Conservation (phyloP, 305 asterid genomes). For the Fraxinus paxiana region DNA sequence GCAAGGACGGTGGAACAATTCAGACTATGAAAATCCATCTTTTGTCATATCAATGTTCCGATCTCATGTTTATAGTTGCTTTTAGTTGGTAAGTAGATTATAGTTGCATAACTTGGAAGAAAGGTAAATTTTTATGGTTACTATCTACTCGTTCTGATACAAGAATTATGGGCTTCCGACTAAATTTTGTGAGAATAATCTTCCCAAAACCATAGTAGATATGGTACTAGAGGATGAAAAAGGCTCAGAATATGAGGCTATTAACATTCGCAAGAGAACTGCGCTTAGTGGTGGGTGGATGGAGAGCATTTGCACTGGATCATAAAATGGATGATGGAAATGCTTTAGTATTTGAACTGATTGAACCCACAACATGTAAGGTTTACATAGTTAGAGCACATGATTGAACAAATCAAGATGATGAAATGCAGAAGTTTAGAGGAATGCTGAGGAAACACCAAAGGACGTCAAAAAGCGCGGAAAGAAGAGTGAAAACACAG, state of each 20-base stretch:
- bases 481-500: conserved; percentile 26
- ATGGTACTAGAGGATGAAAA: conserved; percentile 58
- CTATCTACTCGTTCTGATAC: neutral
- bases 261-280: conserved; percentile 57
- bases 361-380: conserved; percentile 70
- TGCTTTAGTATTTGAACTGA: conserved; percentile 69
- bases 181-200: conserved; percentile 50
- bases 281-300: conserved; percentile 94
- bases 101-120: neutral
- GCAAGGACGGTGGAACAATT: too few relatives aligned
- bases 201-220: conserved; percentile 54
- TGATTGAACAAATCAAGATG: conserved; percentile 22
- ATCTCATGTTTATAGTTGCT: too few relatives aligned
- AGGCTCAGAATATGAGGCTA: conserved; percentile 53
- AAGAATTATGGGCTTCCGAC: conserved; percentile 63
- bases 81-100: neutral
- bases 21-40: too few relatives aligned
- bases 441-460: conserved; percentile 31
- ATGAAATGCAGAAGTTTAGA: conserved; percentile 10
- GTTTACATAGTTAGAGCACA: conserved; percentile 63
- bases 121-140: neutral
- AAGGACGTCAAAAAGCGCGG: conserved; percentile 19
- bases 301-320: conserved; percentile 82
- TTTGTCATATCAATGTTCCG: too few relatives aligned
- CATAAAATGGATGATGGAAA: conserved; percentile 87